A percentile compares a stretch with the other conserved stretches of the same genome.
Evolutionary conservation across 257 asterid genomes (phyloP).

Genomic region (Salvia rosmarinus): DNA sequence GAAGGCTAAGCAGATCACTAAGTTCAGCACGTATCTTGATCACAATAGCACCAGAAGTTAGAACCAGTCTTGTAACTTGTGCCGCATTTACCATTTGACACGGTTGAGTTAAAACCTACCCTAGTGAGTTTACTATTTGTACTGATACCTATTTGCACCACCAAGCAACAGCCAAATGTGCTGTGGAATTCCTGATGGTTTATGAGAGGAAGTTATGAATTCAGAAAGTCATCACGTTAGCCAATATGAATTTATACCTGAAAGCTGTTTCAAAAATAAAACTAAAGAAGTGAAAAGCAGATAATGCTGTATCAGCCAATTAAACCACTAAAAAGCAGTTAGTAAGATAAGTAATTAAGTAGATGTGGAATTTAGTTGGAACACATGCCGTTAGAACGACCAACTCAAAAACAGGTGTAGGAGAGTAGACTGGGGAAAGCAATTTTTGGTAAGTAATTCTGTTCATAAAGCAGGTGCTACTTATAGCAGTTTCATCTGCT

Average conservation of each 20-base stretch:
- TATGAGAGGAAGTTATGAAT: neutral
- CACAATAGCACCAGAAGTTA: conserved; percentile 4
- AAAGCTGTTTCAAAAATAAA: neutral
- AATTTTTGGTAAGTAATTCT: neutral
- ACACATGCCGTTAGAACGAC: neutral
- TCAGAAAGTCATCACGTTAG: neutral
- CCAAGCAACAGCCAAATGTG: too few species aligned
- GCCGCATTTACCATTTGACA: neutral
- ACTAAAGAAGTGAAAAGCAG: neutral
- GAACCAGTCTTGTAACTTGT: neutral
- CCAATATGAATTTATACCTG: conserved; percentile 5
- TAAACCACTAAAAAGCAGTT: conserved; percentile 2
- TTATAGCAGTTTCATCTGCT: neutral
- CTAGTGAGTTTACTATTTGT: neutral
- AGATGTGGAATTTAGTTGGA: conserved; percentile 6
- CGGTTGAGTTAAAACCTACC: neutral
- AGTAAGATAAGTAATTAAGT: conserved; percentile 4
- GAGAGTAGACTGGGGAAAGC: neutral
- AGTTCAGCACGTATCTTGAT: neutral
- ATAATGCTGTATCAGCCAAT: conserved; percentile 6
- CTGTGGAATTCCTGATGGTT: too few species aligned
- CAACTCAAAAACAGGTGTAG: neutral
- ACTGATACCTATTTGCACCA: too few species aligned
- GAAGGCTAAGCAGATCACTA: neutral
- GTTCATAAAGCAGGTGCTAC: neutral